Conservation (phyloP, 2,329 filamentous ascomycete species). For the Apiospora rasikravindrae region DNA sequence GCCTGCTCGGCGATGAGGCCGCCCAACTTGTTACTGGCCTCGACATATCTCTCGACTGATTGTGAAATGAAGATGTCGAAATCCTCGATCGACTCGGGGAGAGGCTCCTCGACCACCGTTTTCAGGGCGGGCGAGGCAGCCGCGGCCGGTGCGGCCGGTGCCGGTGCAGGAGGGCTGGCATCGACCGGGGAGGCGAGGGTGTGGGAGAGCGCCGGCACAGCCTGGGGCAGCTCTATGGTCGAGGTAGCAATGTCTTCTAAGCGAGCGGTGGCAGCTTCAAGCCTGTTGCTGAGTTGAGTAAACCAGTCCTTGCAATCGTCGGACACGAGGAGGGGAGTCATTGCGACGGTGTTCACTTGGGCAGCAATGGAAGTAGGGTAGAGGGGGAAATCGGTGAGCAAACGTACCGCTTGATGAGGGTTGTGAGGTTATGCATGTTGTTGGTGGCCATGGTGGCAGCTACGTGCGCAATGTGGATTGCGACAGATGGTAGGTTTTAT, state of each 20-base stretch:
- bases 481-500: constrained; percentile 10
- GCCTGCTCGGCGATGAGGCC: constrained; percentile 80
- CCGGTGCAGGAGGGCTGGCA: constrained; percentile 32
- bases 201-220: constrained; percentile 51
- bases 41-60: constrained; percentile 78
- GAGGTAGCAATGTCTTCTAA: constrained; percentile 95
- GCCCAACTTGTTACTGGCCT: constrained; percentile 78
- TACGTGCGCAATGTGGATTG: constrained; percentile 19
- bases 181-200: constrained; percentile 43
- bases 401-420: constrained; percentile 93
- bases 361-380: background rate
- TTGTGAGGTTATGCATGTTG: constrained; percentile 96
- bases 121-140: constrained; percentile 39
- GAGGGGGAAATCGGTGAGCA: constrained; percentile 17
- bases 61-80: constrained; percentile 81
- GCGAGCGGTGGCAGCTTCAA: constrained; percentile 94
- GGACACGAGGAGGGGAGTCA: constrained; percentile 29
- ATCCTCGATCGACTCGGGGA: constrained; percentile 82
- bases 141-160: background rate
- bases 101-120: constrained; percentile 52
- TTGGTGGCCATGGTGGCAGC: constrained; percentile 66
- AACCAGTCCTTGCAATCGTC: constrained; percentile 25
- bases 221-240: constrained; percentile 63
- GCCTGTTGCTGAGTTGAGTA: constrained; percentile 67
- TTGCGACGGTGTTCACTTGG: constrained; percentile 20